phyloP scores from a whole-genome alignment of 345 rosid genomes.

The Eucalyptus rudis region DNA sequence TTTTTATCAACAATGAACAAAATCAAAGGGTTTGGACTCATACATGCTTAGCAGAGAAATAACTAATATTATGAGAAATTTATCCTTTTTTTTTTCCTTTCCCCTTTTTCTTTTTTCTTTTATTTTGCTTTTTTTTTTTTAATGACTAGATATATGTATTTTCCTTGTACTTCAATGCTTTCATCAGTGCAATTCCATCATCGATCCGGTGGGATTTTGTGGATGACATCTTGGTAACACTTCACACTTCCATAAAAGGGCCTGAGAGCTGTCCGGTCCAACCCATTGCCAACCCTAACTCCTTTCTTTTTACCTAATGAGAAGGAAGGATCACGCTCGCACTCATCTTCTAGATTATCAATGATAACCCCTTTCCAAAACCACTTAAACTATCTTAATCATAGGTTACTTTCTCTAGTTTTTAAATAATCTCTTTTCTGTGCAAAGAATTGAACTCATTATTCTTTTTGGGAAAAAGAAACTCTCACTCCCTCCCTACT shows the following conservation, averaged over 20 bases:
- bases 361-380: neutral
- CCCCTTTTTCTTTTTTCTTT: neutral
- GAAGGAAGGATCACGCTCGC: neutral
- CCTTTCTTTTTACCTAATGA: neutral
- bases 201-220: neutral
- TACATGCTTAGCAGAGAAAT: neutral
- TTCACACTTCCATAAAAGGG: slow-evolving; percentile 1
- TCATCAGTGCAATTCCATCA: neutral
- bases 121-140: neutral
- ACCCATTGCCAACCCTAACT: slow-evolving; percentile 13
- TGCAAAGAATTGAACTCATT: neutral
- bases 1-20: neutral
- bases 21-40: neutral
- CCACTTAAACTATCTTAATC: neutral
- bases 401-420: neutral
- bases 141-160: neutral
- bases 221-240: slow-evolving; percentile 16
- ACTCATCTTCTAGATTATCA: neutral
- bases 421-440: neutral
- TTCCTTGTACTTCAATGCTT: neutral
- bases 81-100: too few relatives aligned
- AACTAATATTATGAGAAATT: neutral
- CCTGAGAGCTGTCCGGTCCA: slow-evolving; percentile 22
- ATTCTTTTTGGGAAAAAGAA: neutral
- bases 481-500: neutral